Base-by-base conservation (phyloP, 768 basidiomycete species). In the Thelephora aurantiotincta region DNA sequence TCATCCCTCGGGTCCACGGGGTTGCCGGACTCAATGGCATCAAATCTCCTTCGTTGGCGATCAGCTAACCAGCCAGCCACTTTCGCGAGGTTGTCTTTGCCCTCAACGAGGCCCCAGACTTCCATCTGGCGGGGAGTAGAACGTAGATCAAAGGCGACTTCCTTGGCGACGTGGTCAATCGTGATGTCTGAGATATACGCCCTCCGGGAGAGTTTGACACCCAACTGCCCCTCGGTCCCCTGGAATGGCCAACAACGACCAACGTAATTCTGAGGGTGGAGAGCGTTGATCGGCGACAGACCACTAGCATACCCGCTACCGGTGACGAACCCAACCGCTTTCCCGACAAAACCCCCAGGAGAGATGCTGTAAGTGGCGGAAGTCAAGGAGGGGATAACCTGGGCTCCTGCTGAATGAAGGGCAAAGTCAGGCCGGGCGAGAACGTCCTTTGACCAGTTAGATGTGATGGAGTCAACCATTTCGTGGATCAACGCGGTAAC, bases 161-260 rank as follows among this genome's bases (percentile, higher is more conserved):
- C 92, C 50, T 66, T 71, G 18, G 91, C 71, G 11, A 90, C 78
- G 60, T 99, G 94, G 58, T 98, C 94, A 48, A 88, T 73, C 9
- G 89, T 90, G 45, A 99, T 65, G 54, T 79, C 78, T 13, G 69
- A 65, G 36, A 82, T 68, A 38, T 70, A 68, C 6, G 74, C 68
- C n/a, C 69, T 68, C 5, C 74, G 72, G 2, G 80, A 78, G 23
- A 99, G 77, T 33, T 71, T 68, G 26, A 99, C 80, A 4, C 89
- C 94, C 9, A 98, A 65, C 57, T 87, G 86, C 3, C 93, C 94
- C 43, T 73, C 61, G 14, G 69, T 56, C 0, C 93, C 93, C 5
- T 66, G 67, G 66, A 98, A 90, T 1, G 94, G 88, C 92, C 94
- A 99, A 64, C 94, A 99, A 48, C 82, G 74, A 2, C 96, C 94